phyloP scores from a whole-genome alignment of 345 rosid genomes.

The Linum usitatissimum region DNA sequence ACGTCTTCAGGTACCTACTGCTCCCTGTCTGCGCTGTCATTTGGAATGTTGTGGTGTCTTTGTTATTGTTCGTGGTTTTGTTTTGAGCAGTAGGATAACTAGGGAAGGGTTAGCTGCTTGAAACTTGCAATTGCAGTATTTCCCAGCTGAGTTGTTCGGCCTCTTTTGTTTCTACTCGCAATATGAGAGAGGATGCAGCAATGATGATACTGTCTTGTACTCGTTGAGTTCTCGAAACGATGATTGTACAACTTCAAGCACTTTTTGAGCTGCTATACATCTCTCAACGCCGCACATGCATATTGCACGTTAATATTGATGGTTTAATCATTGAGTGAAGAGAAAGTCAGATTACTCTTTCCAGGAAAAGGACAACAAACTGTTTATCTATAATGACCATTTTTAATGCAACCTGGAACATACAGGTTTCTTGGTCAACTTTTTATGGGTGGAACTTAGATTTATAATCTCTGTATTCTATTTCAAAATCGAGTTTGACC shows the following conservation, averaged over 20 bases:
- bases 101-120: background rate
- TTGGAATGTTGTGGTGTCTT: background rate
- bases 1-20: conserved; percentile 51
- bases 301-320: background rate
- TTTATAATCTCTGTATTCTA: background rate
- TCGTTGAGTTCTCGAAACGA: background rate
- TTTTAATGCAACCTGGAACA: background rate
- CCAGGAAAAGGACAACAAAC: background rate
- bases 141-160: background rate
- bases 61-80: background rate
- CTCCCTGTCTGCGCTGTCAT: background rate
- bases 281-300: background rate
- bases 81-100: background rate
- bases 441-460: background rate
- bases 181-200: background rate
- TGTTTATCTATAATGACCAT: background rate
- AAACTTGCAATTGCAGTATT: background rate
- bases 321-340: background rate
- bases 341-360: background rate
- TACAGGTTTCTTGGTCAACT: background rate
- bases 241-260: background rate
- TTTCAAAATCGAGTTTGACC: background rate
- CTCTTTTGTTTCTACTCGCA: background rate
- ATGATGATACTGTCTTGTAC: background rate
- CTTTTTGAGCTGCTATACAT: background rate